Conservation (phyloP, 768 basidiomycete genomes). For the Lactarius sp. region DNA sequence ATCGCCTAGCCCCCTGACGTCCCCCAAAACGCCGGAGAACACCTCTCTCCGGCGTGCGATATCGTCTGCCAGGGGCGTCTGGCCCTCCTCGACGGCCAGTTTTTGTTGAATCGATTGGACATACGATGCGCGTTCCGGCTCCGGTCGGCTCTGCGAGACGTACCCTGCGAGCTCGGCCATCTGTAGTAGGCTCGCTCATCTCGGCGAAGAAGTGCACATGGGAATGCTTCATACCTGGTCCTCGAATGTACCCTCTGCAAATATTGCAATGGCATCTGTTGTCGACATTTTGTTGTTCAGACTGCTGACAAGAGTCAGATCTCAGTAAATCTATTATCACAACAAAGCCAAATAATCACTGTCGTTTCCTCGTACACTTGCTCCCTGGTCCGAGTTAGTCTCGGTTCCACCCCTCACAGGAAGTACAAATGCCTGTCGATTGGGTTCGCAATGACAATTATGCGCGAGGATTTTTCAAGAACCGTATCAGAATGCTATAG, state of each 20-base stretch:
- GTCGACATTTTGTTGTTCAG: slow-evolving; percentile 43
- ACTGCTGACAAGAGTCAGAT: too few relatives aligned
- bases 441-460: too few relatives aligned
- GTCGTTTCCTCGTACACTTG: too few relatives aligned
- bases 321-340: background rate
- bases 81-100: slow-evolving; percentile 46
- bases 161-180: slow-evolving; percentile 77
- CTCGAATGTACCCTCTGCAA: slow-evolving; percentile 83
- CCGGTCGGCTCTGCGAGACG: slow-evolving; percentile 57
- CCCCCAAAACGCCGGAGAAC: slow-evolving; percentile 53
- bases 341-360: slow-evolving; percentile 17
- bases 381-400: too few relatives aligned
- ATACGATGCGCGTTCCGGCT: slow-evolving; percentile 60
- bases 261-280: slow-evolving; percentile 77
- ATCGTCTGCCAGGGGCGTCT: slow-evolving; percentile 52
- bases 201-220: background rate
- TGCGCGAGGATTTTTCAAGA: too few relatives aligned
- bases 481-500: too few relatives aligned
- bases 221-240: slow-evolving; percentile 51
- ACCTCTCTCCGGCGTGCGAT: slow-evolving; percentile 47
- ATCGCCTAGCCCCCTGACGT: slow-evolving; percentile 67
- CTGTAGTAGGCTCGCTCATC: slow-evolving; percentile 39
- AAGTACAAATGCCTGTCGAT: too few relatives aligned
- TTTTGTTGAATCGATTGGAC: slow-evolving; percentile 63
- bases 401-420: too few relatives aligned